Evolutionary conservation across 2,329 filamentous ascomycete genomes (phyloP), one percentile per base, ranked within the genome.

Genomic region (Hypoxylon sp.): DNA sequence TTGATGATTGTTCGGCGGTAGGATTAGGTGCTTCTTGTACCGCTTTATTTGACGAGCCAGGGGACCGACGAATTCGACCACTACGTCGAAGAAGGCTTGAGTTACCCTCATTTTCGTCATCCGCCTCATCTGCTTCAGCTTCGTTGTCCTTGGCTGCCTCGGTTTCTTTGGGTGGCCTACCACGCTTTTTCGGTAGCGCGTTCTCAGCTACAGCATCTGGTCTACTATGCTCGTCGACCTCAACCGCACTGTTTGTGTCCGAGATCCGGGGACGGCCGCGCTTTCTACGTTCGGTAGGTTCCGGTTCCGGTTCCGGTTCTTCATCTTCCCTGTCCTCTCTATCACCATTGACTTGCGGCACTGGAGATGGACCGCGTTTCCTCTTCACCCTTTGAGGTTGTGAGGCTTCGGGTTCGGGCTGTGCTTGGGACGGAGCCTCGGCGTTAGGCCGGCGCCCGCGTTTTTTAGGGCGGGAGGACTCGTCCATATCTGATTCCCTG

Each of bases 81-180:
- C 73, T 76, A 2, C 74, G 64, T 51, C 74, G 67, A 25, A 75
- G 72, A 34, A 75, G 56, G 17, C 72, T 76, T 2, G 74, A 74
- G 32, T 75, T 60, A 2, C 58, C 74, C 50, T 78, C 75, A n/a
- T 76, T 72, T 51, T 77, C 76, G 32, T 77, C 74, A 32, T 77
- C 76, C 17, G 75, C 74, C 48, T 78, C 74, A 21, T 76, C 75
- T 45, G 68, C 75, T 62, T 70, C 73, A 1, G 56, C 59, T 59
- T 71, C 71, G 6, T 59, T 49, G 30, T 67, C 64, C 36, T 67
- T 63, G 10, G 62, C 10, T 30, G 19, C 17, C 23, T 63, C 62
- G 2, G 19, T 23, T 25, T n/a, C 68, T 63, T 59, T 72, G 34
- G 60, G 43, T 6, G 61, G 72, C 11, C 70, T 67, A 11, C 69